Evolutionary conservation across 1,284 basidiomycete species (phyloP).

Genomic region (Austroboletus rostrupii): DNA sequence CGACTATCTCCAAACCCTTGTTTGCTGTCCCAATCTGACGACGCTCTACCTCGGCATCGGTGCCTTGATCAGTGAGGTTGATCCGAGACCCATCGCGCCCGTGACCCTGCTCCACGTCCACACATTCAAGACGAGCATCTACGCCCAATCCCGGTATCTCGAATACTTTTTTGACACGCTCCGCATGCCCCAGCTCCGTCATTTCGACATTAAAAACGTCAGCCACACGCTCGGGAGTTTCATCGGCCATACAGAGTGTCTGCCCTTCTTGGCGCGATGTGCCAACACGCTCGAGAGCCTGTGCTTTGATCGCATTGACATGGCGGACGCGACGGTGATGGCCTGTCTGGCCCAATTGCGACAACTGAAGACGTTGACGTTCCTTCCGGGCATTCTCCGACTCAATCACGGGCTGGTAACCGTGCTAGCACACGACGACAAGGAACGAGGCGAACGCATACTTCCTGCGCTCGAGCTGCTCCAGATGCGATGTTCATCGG

Average conservation of each 20-base stretch:
- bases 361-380: conserved; percentile 17
- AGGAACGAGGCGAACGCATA: background rate
- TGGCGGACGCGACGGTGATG: conserved; percentile 19
- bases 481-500: conserved; percentile 25
- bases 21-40: conserved; percentile 25
- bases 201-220: conserved; percentile 27
- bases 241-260: conserved; percentile 26
- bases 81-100: conserved; percentile 7
- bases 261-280: conserved; percentile 24
- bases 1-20: conserved; percentile 27
- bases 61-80: conserved; percentile 10
- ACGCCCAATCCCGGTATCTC: conserved; percentile 28
- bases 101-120: conserved; percentile 27
- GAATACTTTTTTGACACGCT: conserved; percentile 23
- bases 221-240: conserved; percentile 26
- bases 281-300: conserved; percentile 30
- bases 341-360: conserved; percentile 22
- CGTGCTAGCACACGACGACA: conserved; percentile 14
- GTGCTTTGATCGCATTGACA: conserved; percentile 22
- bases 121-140: conserved; percentile 25
- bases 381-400: conserved; percentile 25
- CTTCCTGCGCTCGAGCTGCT: conserved; percentile 28
- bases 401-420: conserved; percentile 29
- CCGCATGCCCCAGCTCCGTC: conserved; percentile 22
- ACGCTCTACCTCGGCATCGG: conserved; percentile 28